These are phyloP conservation scores for Bruguiera parviflora DNA, from an alignment of 345 rosid genomes.

Conservation along the genomic window DNA sequence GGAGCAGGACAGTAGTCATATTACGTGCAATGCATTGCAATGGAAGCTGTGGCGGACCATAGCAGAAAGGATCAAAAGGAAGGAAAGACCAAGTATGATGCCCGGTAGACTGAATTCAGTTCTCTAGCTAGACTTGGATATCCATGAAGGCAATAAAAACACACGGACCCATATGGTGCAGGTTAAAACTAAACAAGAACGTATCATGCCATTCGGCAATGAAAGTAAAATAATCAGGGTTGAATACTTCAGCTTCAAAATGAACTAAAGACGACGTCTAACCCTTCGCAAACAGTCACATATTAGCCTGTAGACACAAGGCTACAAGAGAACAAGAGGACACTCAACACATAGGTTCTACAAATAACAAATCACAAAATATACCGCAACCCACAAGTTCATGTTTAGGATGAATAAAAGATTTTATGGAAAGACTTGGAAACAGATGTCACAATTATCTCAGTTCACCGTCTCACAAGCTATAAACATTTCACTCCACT, in stretches of 20 bases:
- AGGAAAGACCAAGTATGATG: background rate
- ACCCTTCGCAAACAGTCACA: constrained; percentile 34
- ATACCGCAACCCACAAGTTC: constrained; percentile 16
- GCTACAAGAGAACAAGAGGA: constrained; percentile 27
- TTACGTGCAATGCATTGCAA: background rate
- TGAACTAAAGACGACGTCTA: constrained; percentile 29
- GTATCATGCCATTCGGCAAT: constrained; percentile 23
- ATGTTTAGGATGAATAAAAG: constrained; percentile 13
- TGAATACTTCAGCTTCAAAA: constrained; percentile 19
- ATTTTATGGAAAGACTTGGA: constrained; percentile 19
- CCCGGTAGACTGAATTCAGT: background rate
- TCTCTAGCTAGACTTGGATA: background rate
- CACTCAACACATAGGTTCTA: constrained; percentile 35
- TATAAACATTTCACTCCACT: constrained; percentile 9
- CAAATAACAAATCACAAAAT: constrained; percentile 30
- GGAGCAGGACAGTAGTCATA: no score
- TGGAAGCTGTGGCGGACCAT: background rate
- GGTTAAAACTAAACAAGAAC: constrained; percentile 9
- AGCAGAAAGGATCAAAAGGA: background rate
- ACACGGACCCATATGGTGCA: background rate
- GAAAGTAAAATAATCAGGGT: constrained; percentile 20
- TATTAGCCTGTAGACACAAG: constrained; percentile 42
- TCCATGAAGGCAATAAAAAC: no score
- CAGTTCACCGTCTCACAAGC: constrained; percentile 5
- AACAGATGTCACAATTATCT: constrained; percentile 8